These are phyloP conservation scores for Pseudocercospora pini-densiflorae DNA, from an alignment of 2,329 filamentous ascomycete species.

Conservation along the genomic window DNA sequence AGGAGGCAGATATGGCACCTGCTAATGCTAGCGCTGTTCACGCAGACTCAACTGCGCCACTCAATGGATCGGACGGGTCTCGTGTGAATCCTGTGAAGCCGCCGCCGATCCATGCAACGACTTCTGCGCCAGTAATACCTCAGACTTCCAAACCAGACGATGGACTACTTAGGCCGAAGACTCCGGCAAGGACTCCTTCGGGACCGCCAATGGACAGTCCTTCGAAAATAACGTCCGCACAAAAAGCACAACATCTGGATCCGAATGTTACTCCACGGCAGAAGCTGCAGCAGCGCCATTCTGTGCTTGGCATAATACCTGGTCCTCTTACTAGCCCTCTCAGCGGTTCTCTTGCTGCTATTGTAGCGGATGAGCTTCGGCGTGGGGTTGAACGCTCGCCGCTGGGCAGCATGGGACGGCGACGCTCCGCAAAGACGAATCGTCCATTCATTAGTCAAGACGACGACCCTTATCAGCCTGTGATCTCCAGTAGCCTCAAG, in stretches of 20 bases:
- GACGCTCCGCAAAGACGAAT: slow-evolving; percentile 16
- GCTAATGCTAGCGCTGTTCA: slow-evolving; percentile 40
- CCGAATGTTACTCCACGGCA: slow-evolving; percentile 43
- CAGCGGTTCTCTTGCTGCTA: slow-evolving; percentile 63
- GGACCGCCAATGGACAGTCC: slow-evolving; percentile 22
- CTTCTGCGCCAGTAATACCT: slow-evolving; percentile 38
- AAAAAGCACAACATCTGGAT: slow-evolving; percentile 26
- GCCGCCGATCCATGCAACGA: slow-evolving; percentile 43
- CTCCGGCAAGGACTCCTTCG: slow-evolving; percentile 31
- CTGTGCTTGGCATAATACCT: slow-evolving; percentile 60
- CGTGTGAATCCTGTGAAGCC: slow-evolving; percentile 26
- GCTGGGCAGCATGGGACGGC: slow-evolving; percentile 22
- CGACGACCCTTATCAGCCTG: slow-evolving; percentile 10
- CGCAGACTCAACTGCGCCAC: slow-evolving; percentile 28
- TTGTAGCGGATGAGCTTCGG: slow-evolving; percentile 68
- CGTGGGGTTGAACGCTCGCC: slow-evolving; percentile 51
- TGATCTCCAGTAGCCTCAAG: slow-evolving; percentile 20
- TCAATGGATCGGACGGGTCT: slow-evolving; percentile 20
- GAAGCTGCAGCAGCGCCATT: slow-evolving; percentile 50
- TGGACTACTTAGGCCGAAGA: slow-evolving; percentile 28
- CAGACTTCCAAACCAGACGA: slow-evolving; percentile 26
- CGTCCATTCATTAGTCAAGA: slow-evolving; percentile 18
- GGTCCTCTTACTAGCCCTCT: slow-evolving; percentile 65
- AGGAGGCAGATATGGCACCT: slow-evolving; percentile 21
- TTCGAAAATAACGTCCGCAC: slow-evolving; percentile 13